Evolutionary conservation across 148 eudicot genomes (phyloP), one percentile per base, ranked within the genome.

Genomic region (Cornus florida): DNA sequence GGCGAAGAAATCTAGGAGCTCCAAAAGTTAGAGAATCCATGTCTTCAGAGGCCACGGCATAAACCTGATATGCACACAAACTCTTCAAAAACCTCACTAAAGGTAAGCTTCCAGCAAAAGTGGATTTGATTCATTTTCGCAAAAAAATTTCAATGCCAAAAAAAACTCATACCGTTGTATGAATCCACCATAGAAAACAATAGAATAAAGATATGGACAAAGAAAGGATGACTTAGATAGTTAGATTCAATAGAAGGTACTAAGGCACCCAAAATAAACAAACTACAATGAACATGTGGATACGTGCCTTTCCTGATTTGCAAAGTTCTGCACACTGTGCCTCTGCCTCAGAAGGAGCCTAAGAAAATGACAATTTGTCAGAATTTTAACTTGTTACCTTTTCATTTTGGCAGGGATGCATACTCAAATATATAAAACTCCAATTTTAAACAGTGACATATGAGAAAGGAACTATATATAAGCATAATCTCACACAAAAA

Each of bases 321-420:
- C 98, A 96, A 78, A 96, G 99, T 39, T 92, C 89, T 78, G 98
- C 99, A 86, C 99, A 96, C 76, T 96, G 94, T 71, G 99, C 94
- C 81, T 96, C 99, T 56, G 99, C 99, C 91, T 96, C 99, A 67
- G 92, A 96, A 77, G 98, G 99, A 86, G 99, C 98, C 99, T 96
- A 77, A 39, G 59, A 22, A 72, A 69, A 72, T 67, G 78, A 78
- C 46, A 70, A 38, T 39, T 20, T 1, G 13, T 33, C 71, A 68
- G 80, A 57, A 57, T 24, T 39, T 39, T 11, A 31, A 23, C 41
- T 35, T 13, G 69, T 9, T 31, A 28, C 53, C 10, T 20, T 43
- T 24, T 11, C 48, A 43, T 43, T 7, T 22, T 20, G 14, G 23
- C 64, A 81, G 50, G 50, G 24, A 53, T 48, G 53, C 2, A 3